These are phyloP conservation scores for Cadophora sp. DNA, from an alignment of 2,329 filamentous ascomycete species.

Conservation along the genomic window DNA sequence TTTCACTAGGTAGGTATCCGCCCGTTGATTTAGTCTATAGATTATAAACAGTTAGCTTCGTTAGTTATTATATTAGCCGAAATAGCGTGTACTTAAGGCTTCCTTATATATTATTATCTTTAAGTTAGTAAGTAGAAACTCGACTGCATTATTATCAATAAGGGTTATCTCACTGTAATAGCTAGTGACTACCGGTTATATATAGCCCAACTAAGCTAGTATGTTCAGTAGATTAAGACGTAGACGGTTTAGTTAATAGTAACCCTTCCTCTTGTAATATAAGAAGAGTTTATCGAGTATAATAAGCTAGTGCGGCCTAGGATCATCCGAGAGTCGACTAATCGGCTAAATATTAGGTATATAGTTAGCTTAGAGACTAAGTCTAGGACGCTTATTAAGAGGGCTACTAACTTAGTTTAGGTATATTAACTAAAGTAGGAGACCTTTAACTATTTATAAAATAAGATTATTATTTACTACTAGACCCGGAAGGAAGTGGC, in stretches of 20 bases:
- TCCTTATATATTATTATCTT: slow-evolving; percentile 21
- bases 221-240: slow-evolving; percentile 24
- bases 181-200: slow-evolving; percentile 23
- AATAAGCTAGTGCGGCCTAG: slow-evolving; percentile 28
- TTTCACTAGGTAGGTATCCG: slow-evolving; percentile 21
- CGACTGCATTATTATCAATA: too few relatives aligned
- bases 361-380: slow-evolving; percentile 17
- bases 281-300: slow-evolving; percentile 28
- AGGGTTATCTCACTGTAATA: slow-evolving; percentile 26
- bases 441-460: slow-evolving; percentile 19
- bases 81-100: slow-evolving; percentile 22
- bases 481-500: slow-evolving; percentile 19
- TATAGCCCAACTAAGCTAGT: slow-evolving; percentile 27
- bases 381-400: slow-evolving; percentile 18
- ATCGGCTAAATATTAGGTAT: too few relatives aligned
- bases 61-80: slow-evolving; percentile 27
- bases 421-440: slow-evolving; percentile 16
- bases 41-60: slow-evolving; percentile 15
- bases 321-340: too few relatives aligned
- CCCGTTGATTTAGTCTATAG: slow-evolving; percentile 16
- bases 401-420: slow-evolving; percentile 19
- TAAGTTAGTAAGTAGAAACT: too few relatives aligned
- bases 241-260: slow-evolving; percentile 29
- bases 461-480: slow-evolving; percentile 33
- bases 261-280: too few relatives aligned